Percentiles rank a stretch among this genome's conserved stretches.
These are phyloP conservation scores for Misopates orontium DNA, from an alignment of 257 asterid genomes.

Conservation along the genomic window DNA sequence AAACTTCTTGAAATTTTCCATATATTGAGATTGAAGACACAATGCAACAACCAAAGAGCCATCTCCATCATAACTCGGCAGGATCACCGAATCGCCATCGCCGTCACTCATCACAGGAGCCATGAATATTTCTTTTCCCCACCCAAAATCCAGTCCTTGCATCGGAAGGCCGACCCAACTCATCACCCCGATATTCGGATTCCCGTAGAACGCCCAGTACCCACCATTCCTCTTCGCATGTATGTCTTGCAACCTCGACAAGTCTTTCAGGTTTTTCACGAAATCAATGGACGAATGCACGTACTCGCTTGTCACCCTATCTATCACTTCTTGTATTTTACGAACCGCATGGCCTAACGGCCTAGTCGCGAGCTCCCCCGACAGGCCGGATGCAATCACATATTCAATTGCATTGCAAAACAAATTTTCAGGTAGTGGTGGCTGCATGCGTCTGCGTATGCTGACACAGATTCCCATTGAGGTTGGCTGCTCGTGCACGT, in stretches of 20 bases:
- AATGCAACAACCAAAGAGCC: slow-evolving; percentile 30
- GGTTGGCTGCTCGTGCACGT: slow-evolving; percentile 22
- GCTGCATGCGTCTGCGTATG: slow-evolving; percentile 29
- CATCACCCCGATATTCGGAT: slow-evolving; percentile 33
- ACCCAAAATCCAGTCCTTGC: slow-evolving; percentile 36
- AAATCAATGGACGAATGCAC: slow-evolving; percentile 21
- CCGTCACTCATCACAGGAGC: slow-evolving; percentile 23
- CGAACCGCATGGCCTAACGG: slow-evolving; percentile 27
- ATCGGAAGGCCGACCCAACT: slow-evolving; percentile 30
- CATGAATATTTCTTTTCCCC: slow-evolving; percentile 38
- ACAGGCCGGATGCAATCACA: slow-evolving; percentile 6
- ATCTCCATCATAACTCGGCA: slow-evolving; percentile 16
- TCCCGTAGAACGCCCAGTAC: slow-evolving; percentile 28
- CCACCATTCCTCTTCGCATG: background rate
- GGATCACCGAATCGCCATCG: slow-evolving; percentile 30
- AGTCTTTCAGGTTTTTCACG: slow-evolving; percentile 25
- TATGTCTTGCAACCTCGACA: slow-evolving; percentile 18
- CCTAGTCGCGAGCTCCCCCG: slow-evolving; percentile 23
- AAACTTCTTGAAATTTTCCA: slow-evolving; percentile 24
- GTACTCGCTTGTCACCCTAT: slow-evolving; percentile 24
- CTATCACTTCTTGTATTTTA: slow-evolving; percentile 25
- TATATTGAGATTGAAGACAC: slow-evolving; percentile 23
- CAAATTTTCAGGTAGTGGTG: slow-evolving; percentile 31
- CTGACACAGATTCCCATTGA: slow-evolving; percentile 23
- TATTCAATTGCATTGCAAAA: slow-evolving; percentile 32